phyloP scores from a whole-genome alignment of 1,284 basidiomycete genomes.

The Cutaneotrichosporon cyanovorans region DNA sequence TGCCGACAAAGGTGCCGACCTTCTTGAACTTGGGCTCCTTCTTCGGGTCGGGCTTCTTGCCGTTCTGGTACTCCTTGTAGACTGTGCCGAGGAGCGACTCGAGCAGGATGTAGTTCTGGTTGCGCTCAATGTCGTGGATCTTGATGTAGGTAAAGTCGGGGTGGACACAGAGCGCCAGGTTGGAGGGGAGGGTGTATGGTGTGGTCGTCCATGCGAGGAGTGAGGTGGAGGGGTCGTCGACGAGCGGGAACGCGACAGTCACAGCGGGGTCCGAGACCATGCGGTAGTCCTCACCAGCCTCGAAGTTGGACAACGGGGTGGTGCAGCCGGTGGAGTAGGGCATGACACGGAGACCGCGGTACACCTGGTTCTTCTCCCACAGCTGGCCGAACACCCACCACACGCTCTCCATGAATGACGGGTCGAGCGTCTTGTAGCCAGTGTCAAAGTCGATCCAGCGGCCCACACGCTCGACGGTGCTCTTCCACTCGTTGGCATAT shows the following conservation, averaged over 20 bases:
- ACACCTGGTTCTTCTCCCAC: constrained; percentile 88
- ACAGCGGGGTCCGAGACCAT: constrained; percentile 95
- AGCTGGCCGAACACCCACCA: constrained; percentile 99
- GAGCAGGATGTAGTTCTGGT: constrained; percentile 87
- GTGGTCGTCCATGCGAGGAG: constrained; percentile 98
- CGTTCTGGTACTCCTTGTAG: constrained; percentile 75
- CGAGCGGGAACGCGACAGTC: constrained; percentile 84
- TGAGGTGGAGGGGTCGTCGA: constrained; percentile 84
- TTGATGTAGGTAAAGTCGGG: constrained; percentile 96
- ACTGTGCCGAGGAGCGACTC: constrained; percentile 80
- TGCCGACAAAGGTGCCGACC: constrained; percentile 73
- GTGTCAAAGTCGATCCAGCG: constrained; percentile 99
- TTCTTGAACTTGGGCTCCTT: constrained; percentile 97
- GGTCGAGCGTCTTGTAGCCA: constrained; percentile 96
- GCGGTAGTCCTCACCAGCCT: constrained; percentile 87
- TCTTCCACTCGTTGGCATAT: constrained; percentile 87
- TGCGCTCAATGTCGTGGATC: constrained; percentile 83
- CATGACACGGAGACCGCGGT: constrained; percentile 91
- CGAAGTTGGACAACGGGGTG: constrained; percentile 96
- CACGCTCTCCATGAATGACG: constrained; percentile 92
- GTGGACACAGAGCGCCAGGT: constrained; percentile 90
- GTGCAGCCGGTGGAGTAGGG: constrained; percentile 96
- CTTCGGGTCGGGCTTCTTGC: constrained; percentile 46
- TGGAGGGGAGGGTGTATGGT: constrained; percentile 96
- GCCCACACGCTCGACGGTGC: constrained; percentile 94